These are phyloP conservation scores for Penicilliopsis zonata DNA, from an alignment of 495 filamentous ascomycete species.

Conservation along the genomic window DNA sequence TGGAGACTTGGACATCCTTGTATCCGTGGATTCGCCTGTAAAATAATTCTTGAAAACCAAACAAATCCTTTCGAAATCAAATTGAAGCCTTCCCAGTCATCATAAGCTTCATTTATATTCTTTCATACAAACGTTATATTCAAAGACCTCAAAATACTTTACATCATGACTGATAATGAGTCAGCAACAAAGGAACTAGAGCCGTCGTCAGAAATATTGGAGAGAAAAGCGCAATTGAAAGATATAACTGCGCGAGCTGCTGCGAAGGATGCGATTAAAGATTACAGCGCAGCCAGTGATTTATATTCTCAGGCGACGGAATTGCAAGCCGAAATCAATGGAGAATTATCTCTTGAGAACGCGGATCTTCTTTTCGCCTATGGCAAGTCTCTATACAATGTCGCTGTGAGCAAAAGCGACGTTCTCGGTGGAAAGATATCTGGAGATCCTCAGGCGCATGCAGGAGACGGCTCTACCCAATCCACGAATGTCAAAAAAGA, in stretches of 20 bases:
- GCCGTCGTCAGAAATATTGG: too few relatives aligned
- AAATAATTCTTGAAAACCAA: too few relatives aligned
- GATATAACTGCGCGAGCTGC: constrained; percentile 45
- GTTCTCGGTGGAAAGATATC: constrained; percentile 78
- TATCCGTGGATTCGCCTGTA: too few relatives aligned
- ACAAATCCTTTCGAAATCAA: too few relatives aligned
- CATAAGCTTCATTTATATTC: too few relatives aligned
- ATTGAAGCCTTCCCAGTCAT: too few relatives aligned
- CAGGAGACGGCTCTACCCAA: constrained; percentile 17
- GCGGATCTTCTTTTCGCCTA: constrained; percentile 90
- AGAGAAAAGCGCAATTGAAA: constrained; percentile 19
- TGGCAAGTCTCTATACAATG: constrained; percentile 82
- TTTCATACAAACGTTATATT: too few relatives aligned
- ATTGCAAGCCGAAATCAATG: constrained; percentile 82
- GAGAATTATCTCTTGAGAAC: constrained; percentile 79
- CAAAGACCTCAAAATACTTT: too few relatives aligned
- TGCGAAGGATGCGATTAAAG: constrained; percentile 69
- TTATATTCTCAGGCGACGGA: constrained; percentile 79
- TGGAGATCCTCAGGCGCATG: constrained; percentile 35
- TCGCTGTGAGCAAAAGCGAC: constrained; percentile 87
- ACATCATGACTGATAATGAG: constrained; percentile 17
- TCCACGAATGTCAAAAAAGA: constrained; percentile 8
- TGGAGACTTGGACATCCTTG: too few relatives aligned
- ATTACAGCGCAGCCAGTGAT: constrained; percentile 74
- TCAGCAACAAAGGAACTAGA: too few relatives aligned